Evolutionary conservation across 306 rosid species (phyloP), one percentile per base, ranked within the genome.

Genomic region (Oemleria cerasiformis): DNA sequence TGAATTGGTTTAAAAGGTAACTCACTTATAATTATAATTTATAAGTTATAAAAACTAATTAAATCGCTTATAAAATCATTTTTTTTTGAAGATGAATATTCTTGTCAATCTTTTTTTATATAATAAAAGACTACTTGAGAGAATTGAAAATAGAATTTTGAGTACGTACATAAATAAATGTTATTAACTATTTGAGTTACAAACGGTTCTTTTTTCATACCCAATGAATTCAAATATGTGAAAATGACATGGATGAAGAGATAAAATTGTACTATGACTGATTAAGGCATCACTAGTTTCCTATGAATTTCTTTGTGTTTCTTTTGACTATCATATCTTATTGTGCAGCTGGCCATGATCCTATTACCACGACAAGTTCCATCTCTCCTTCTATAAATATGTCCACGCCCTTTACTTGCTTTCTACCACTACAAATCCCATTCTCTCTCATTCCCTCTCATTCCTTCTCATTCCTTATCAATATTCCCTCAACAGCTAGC

Each of bases 321-420:
- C 21, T 50, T 45, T 57, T 71, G 61, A 20, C 63, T 45, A 43
- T 15, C 14, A 71, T 54, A 70, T 21, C 40, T 40, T 2, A 69
- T 69, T 1, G 23, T 68, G 17, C 73, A 23, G 51, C 36, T 30
- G 3, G 3, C 56, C 25, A 9, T 38, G 23, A 38, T 38, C 41
- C 39, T 51, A 40, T 25, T 30, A 48, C 62, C 72, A 17, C 8
- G 36, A 54, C 66, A 44, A 39, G 5, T 20, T 44, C 39, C 13
- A 25, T 47, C 30, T 19, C 57, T 53, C 69, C 40, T 15, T 38
- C 74, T 85, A 85, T 83, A 79, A 72, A 85, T 79, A 77, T 64
- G 62, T 75, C 74, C 75, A 73, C 4, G 67, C 43, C 25, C 78
- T 68, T 20, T 66, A 57, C 63, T 80, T 42, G 66, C 41, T 81